Evolutionary conservation across 129 eudicot genomes (phyloP), one percentile per base, ranked within the genome.

Genomic region (Pulicaria dysenterica): DNA sequence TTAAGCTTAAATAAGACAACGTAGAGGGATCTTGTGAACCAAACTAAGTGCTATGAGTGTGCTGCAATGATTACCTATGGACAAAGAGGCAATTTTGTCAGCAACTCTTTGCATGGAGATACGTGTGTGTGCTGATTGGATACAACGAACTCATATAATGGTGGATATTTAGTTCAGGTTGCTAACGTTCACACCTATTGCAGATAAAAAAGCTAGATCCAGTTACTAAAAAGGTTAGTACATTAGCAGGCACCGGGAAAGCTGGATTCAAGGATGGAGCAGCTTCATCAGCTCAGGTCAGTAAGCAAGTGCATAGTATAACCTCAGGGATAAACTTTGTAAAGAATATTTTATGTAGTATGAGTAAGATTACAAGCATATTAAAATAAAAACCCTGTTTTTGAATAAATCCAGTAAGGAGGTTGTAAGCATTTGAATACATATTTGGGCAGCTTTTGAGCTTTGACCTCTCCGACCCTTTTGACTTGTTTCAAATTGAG

Each of bases 261-360:
- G 99, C 99, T 71, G 99, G 99, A 61, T 94, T 90, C 77, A 84
- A 77, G 78, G 99, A 94, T 83, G 97, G 99, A 76, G 16, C 85
- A 66, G 85, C 86, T 58, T 77, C 84, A 73, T 79, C 70, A 73
- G 91, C 97, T 71, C 97, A 94, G 97, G 99, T 90, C 55, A 53
- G 61, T 73, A 70, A 70, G 17, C 56, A 78, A 70, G 65, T 54
- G 73, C 58, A 44, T 65, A 55, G 15, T 37, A 8, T 54, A 55
- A 14, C 41, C 79, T 75, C 17, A 42, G 4, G 47, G 57, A 61
- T 63, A 16, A 47, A 61, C 10, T 49, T 38, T 6, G 8, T 49
- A 73, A 19, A 39, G 40, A 36, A 17, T 8, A 3, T 54, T 54
- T 54, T 8, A 8, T 46, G 1, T 0, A 8, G 14, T 10, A 56